Percentiles rank a stretch among this genome's conserved stretches.
Conservation (phyloP, 768 basidiomycete genomes). For the Rickenella mellea region DNA sequence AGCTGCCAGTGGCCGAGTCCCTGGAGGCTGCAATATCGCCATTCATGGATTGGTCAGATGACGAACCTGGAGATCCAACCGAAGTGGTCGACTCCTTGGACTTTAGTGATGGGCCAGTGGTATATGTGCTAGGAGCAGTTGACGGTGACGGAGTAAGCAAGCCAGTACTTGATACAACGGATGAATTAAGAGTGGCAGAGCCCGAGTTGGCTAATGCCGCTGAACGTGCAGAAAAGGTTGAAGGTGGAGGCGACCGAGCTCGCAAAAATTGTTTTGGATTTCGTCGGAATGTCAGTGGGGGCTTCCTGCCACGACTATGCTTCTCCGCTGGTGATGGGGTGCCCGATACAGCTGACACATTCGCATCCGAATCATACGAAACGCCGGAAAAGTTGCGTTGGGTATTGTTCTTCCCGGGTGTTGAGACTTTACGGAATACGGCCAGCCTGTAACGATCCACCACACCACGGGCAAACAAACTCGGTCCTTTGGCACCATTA, state of each 20-base stretch:
- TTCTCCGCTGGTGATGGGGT: conserved; percentile 41
- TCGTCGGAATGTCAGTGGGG: conserved; percentile 64
- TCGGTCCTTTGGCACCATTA: conserved; percentile 71
- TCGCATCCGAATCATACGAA: conserved; percentile 44
- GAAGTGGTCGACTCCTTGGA: conserved; percentile 75
- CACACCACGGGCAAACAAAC: conserved; percentile 84
- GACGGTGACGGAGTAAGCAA: conserved; percentile 60
- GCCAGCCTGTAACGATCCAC: conserved; percentile 81
- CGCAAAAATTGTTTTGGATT: conserved; percentile 64
- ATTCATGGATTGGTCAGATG: conserved; percentile 61
- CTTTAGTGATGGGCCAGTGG: conserved; percentile 59
- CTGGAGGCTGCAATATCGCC: conserved; percentile 27
- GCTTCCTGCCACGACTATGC: conserved; percentile 59
- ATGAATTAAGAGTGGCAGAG: conserved; percentile 37
- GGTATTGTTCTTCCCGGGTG: conserved; percentile 38
- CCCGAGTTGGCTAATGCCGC: conserved; percentile 27
- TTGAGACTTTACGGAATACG: conserved; percentile 78
- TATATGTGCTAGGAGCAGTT: conserved; percentile 28
- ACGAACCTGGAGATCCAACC: conserved; percentile 59
- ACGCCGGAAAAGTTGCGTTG: conserved; percentile 47
- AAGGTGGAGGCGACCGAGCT: conserved; percentile 58
- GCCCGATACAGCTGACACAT: conserved; percentile 23
- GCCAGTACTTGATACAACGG: conserved; percentile 35
- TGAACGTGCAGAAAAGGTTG: conserved; percentile 26
- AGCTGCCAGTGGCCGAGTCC: conserved; percentile 1